Evolutionary conservation across 1,284 basidiomycete genomes (phyloP), one percentile per base, ranked within the genome.

Genomic region (Leccinum cinnamomeum): DNA sequence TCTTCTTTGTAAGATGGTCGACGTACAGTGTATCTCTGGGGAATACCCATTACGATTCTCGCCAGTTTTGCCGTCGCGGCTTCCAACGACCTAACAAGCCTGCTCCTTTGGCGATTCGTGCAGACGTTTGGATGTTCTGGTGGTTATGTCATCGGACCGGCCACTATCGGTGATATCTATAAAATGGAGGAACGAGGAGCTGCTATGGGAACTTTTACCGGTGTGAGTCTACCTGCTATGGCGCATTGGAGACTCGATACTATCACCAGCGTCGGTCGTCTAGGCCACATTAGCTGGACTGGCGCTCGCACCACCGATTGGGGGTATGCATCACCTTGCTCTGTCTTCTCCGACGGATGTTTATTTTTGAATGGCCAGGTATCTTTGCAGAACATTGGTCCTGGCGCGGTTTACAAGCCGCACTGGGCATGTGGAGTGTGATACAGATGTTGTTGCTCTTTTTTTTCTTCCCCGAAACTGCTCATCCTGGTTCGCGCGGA

Each of bases 391-490:
- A 85, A 59, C 87, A 86, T 64, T 79, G 78, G 46, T 87, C 89
- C 0, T 94, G 92, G 92, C 82, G 90, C 2, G 70, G 82, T 2
- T 85, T 89, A 71, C 90, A 94, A 72, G 75, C 76, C 37, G 69
- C 75, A 0, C 64, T 91, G 2, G 83, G 81, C 2, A 69, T 79
- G 0, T 72, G 78, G 39, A 82, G 82, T 4, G 64, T 81, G 0
- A 61, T 82, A 3, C 79, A 81, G 1, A 77, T 86, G 35, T 28
- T 82, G 0, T 68, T 82, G 8, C 78, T 87, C 35, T 70, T 78
- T 7, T 58, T 84, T 20, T 81, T 83, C 60, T 79, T 92, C 16
- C 91, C 92, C 0, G 92, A 94, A 70, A 93, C 91, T 2, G 82
- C 80, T 16, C 87, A 89, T 68, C 77, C 84, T 57, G 70, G 78